Evolutionary conservation across 2,329 filamentous ascomycete species (phyloP).

Genomic region (Phialophora tarda): DNA sequence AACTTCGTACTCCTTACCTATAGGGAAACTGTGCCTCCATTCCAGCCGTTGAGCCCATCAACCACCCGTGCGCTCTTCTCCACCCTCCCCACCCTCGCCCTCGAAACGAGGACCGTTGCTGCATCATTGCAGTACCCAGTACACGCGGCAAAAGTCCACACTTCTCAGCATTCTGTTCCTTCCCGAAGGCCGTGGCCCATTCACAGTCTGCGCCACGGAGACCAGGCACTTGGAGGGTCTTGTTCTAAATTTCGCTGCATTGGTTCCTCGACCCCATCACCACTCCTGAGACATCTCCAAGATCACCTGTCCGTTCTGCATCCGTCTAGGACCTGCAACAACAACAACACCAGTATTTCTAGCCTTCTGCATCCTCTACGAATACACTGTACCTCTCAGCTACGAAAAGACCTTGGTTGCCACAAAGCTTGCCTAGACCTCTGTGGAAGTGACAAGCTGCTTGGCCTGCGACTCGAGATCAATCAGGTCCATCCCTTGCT

Average conservation of each 20-base stretch:
- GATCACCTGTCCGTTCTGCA: slow-evolving; percentile 12
- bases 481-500: slow-evolving; percentile 28
- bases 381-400: not conserved
- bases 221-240: slow-evolving; percentile 10
- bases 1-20: not conserved
- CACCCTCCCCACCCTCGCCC: not conserved
- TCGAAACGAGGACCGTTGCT: not conserved
- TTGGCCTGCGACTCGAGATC: slow-evolving; percentile 23
- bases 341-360: slow-evolving; percentile 2
- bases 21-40: not conserved
- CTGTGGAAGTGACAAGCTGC: slow-evolving; percentile 18
- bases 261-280: slow-evolving; percentile 14
- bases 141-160: not conserved
- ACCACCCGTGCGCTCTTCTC: not conserved
- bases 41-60: not conserved
- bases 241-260: slow-evolving; percentile 25
- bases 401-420: not conserved
- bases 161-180: slow-evolving; percentile 7
- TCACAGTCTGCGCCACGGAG: slow-evolving; percentile 10
- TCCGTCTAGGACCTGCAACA: not conserved
- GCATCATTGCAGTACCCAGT: not conserved
- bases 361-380: not conserved
- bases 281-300: slow-evolving; percentile 32
- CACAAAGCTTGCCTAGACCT: slow-evolving; percentile 9
- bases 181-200: slow-evolving; percentile 5